These are phyloP conservation scores for Avena eriantha DNA, from an alignment of 176 grass and related monocot genomes.

Conservation along the genomic window DNA sequence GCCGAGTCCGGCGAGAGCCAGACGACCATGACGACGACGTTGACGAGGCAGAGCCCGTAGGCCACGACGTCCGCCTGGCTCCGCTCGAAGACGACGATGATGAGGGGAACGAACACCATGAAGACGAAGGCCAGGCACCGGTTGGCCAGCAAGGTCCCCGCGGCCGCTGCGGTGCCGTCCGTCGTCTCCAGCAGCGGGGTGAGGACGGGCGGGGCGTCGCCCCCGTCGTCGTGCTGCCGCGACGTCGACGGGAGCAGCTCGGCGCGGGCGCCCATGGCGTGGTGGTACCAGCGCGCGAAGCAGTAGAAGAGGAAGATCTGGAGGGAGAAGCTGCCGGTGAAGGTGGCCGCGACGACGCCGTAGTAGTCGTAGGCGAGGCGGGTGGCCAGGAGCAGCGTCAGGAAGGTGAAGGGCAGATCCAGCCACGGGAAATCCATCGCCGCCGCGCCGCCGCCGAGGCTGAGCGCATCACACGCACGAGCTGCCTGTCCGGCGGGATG, in stretches of 20 bases:
- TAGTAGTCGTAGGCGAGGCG: constrained; percentile 59
- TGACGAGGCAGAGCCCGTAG: constrained; percentile 62
- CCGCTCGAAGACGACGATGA: constrained; percentile 68
- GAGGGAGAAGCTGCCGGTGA: constrained; percentile 62
- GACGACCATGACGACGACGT: constrained; percentile 65
- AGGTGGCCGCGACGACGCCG: constrained; percentile 50
- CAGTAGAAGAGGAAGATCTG: constrained; percentile 70
- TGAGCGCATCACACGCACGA: constrained; percentile 13
- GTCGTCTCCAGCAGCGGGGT: constrained; percentile 36
- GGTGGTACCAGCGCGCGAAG: constrained; percentile 60
- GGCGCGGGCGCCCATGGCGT: constrained; percentile 18
- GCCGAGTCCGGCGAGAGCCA: constrained; percentile 55
- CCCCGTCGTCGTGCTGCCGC: neutral
- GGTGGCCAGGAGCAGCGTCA: constrained; percentile 56
- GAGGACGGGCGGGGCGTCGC: constrained; percentile 41
- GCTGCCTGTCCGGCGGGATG: neutral
- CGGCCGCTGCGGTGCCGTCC: neutral
- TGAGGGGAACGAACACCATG: constrained; percentile 59
- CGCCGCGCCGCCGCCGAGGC: constrained; percentile 25
- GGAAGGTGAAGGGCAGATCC: constrained; percentile 60
- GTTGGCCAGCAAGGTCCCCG: constrained; percentile 28
- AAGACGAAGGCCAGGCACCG: constrained; percentile 59
- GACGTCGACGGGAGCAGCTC: constrained; percentile 8
- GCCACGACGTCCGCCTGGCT: constrained; percentile 62
- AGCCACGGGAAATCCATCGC: constrained; percentile 57